Base-by-base conservation (phyloP, 768 basidiomycete species). In the Psilocybe sp. region DNA sequence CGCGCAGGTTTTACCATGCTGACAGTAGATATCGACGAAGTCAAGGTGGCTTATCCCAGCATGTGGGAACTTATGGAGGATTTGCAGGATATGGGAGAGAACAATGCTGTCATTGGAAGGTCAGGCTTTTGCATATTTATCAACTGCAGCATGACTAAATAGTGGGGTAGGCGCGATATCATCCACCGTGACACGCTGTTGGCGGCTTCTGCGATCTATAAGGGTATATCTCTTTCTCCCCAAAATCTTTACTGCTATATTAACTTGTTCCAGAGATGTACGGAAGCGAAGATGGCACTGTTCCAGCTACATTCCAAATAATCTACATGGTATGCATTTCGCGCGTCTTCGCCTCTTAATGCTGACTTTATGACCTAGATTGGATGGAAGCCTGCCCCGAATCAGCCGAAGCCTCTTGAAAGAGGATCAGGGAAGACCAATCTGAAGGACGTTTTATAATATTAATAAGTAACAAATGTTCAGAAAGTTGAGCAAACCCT, bases 41-140 rank as follows among this genome's bases (percentile, higher is more conserved):
- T 99, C 6, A 83, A 81, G 55, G 83, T 98, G 34, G 80, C 80
- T 6, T 99, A 98, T 62, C 97, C 97, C 1, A 88, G 84, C 40
- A 95, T 98, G 79, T 98, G 89, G 87, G 96, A 98, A 62, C 79
- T 99, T 12, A 76, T 98, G 67, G 84, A 93, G 49, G 97, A 99
- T 66, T 69, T 99, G n/a, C 78, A 81, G 45, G 85, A 92, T 63
- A 99, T 99, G 97, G 97, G 97, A 15, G 97, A 99, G 64, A 84
- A 81, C 43, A 98, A 97, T 63, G 92, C 94, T 10, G 80, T 98
- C 39, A 70, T 95, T 31, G 92, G 89, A 60, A 75, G 92, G 86
- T 91, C 53, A 44, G 39, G 19, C 18, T 16, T 42, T 40, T 15
- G 13, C 28, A 14, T 39, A 44, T 28, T 28, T 14, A 15, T 52